Evolutionary conservation across 2,329 filamentous ascomycete genomes (phyloP).

Genomic region (Verticillium albo-atrum): DNA sequence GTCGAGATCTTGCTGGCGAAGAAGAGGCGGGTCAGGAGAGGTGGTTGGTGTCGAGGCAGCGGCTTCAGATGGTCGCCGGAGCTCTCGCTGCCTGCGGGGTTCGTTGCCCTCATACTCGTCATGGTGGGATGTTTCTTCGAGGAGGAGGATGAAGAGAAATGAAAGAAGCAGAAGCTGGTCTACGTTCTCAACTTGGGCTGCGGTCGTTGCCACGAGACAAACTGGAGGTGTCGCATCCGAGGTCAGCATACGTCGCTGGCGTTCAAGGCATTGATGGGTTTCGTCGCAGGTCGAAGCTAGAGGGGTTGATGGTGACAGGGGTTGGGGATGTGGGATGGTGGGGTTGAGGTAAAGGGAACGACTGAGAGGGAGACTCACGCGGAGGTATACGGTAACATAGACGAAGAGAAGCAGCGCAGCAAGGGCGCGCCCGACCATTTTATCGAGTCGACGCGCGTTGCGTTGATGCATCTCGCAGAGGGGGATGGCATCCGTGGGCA

Average conservation of each 20-base stretch:
- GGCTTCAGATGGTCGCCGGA: background rate
- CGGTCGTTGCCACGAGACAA: background rate
- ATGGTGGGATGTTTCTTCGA: background rate
- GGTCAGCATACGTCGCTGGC: slow-evolving; percentile 2
- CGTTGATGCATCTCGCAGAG: background rate
- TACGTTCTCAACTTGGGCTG: background rate
- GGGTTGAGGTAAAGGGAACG: background rate
- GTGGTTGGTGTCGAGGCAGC: background rate
- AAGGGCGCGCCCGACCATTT: background rate
- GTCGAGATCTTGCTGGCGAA: slow-evolving; percentile 8
- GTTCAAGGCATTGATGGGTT: background rate
- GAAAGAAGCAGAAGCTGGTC: background rate
- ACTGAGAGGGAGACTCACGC: slow-evolving; percentile 3
- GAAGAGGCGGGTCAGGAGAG: slow-evolving; percentile 7
- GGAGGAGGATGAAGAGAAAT: background rate
- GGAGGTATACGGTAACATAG: slow-evolving; percentile 4
- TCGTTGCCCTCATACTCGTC: background rate
- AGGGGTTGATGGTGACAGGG: background rate
- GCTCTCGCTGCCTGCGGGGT: background rate
- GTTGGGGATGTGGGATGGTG: no score
- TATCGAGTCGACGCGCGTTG: background rate
- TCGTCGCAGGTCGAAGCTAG: background rate
- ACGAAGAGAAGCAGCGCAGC: slow-evolving; percentile 3
- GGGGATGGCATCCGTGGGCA: background rate
- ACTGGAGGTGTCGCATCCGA: slow-evolving; percentile 3